A percentile compares a stretch with the other conserved stretches of the same genome.
Conservation (phyloP, 345 rosid species). For the Murraya koenigii region DNA sequence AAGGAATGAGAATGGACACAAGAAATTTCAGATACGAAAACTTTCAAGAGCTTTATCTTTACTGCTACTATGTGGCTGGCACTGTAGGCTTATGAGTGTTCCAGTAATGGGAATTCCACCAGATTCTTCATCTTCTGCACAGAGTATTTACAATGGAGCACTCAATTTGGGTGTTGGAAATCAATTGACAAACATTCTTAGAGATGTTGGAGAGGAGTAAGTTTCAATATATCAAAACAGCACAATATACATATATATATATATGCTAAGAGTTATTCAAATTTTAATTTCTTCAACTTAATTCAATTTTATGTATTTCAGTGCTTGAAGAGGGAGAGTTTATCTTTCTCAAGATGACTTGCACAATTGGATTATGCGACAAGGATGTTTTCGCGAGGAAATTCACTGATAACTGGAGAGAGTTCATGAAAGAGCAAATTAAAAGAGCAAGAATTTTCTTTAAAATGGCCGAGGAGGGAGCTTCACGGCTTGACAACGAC, state of each 20-base stretch:
- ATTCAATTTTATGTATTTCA: neutral
- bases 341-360: constrained; percentile 65
- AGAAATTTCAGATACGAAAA: constrained; percentile 39
- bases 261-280: neutral
- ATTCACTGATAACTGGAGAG: constrained; percentile 50
- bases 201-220: constrained; percentile 69
- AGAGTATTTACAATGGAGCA: constrained; percentile 43
- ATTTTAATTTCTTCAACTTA: neutral
- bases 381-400: constrained; percentile 44
- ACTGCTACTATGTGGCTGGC: constrained; percentile 60
- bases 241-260: too few relatives aligned
- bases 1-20: constrained; percentile 66
- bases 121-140: constrained; percentile 33
- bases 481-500: constrained; percentile 49
- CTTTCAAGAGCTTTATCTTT: constrained; percentile 52
- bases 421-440: constrained; percentile 60
- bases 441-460: constrained; percentile 56
- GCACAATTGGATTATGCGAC: constrained; percentile 45
- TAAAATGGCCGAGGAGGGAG: constrained; percentile 57
- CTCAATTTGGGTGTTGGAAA: constrained; percentile 55
- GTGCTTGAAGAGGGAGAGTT: constrained; percentile 54
- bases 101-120: constrained; percentile 64
- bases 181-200: constrained; percentile 59
- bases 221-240: neutral
- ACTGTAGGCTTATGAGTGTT: constrained; percentile 61